Percentiles rank a stretch among this genome's conserved stretches.
These are phyloP conservation scores for Aspergillus conjunctus DNA, from an alignment of 495 filamentous ascomycete genomes.

Conservation along the genomic window DNA sequence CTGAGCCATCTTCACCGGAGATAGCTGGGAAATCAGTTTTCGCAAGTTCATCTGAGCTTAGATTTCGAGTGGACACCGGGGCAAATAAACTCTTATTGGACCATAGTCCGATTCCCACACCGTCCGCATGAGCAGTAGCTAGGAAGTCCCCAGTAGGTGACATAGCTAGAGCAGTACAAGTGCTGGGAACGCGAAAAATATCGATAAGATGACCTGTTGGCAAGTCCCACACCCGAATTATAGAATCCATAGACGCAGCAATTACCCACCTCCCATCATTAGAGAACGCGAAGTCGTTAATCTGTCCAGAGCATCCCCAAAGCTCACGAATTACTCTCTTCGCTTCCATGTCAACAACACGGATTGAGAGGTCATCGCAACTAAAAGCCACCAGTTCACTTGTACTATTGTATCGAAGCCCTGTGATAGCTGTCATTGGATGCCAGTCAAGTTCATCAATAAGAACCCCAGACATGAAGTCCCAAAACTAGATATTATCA, in stretches of 20 bases:
- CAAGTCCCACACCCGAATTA: conserved; percentile 90
- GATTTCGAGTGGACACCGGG: conserved; percentile 78
- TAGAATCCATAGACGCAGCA: conserved; percentile 78
- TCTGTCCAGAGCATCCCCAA: conserved; percentile 79
- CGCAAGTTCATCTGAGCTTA: conserved; percentile 72
- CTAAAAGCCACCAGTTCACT: conserved; percentile 88
- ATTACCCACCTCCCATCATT: conserved; percentile 93
- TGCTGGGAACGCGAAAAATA: conserved; percentile 71
- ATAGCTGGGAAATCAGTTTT: conserved; percentile 64
- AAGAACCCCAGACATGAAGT: conserved; percentile 76
- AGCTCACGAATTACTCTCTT: conserved; percentile 88
- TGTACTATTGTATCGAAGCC: conserved; percentile 72
- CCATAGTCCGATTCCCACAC: conserved; percentile 90
- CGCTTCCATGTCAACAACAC: conserved; percentile 88
- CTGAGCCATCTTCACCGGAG: conserved; percentile 81
- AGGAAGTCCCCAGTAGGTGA: conserved; percentile 89
- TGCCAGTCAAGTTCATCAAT: conserved; percentile 84
- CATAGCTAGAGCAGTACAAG: conserved; percentile 82
- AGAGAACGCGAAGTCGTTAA: conserved; percentile 89
- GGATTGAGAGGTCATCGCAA: conserved; percentile 85
- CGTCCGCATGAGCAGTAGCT: conserved; percentile 80
- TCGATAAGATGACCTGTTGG: conserved; percentile 95
- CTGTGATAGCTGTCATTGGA: conserved; percentile 73
- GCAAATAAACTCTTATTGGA: conserved; percentile 89
- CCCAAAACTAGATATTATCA: conserved; percentile 69